These are phyloP conservation scores for Cichorium intybus DNA, from an alignment of 140 eudicot species.

Conservation along the genomic window DNA sequence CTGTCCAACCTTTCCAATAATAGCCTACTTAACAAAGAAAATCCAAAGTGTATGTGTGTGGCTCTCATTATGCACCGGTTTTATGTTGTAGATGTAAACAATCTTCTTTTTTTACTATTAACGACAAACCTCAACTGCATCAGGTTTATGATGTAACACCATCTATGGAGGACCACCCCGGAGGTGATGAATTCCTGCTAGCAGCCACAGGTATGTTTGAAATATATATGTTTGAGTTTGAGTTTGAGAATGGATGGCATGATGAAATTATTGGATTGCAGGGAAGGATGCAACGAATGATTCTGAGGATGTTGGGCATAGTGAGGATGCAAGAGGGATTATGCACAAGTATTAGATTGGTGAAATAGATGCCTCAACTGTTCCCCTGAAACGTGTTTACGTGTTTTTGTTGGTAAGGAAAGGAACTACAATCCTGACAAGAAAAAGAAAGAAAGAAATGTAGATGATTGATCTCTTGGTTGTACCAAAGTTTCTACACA, in stretches of 20 bases:
- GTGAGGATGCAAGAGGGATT: conserved; percentile 62
- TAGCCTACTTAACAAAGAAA: neutral
- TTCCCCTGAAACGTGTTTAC: conserved; percentile 53
- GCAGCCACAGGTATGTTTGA: conserved; percentile 64
- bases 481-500: conserved; percentile 80
- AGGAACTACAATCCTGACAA: conserved; percentile 46
- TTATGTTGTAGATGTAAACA: too few species aligned
- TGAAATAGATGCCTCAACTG: conserved; percentile 52
- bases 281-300: conserved; percentile 80
- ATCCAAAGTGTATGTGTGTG: too few species aligned
- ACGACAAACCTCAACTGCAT: neutral
- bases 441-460: too few species aligned
- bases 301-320: conserved; percentile 77
- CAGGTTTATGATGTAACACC: conserved; percentile 87
- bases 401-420: conserved; percentile 28
- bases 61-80: neutral
- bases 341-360: conserved; percentile 74
- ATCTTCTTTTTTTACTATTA: too few species aligned
- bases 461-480: too few species aligned
- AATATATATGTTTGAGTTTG: neutral
- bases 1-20: neutral
- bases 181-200: conserved; percentile 82
- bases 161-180: conserved; percentile 87
- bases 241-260: neutral
- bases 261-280: conserved; percentile 8